These are phyloP conservation scores for Cryphonectria japonica DNA, from an alignment of 2,329 filamentous ascomycete species.

Conservation along the genomic window DNA sequence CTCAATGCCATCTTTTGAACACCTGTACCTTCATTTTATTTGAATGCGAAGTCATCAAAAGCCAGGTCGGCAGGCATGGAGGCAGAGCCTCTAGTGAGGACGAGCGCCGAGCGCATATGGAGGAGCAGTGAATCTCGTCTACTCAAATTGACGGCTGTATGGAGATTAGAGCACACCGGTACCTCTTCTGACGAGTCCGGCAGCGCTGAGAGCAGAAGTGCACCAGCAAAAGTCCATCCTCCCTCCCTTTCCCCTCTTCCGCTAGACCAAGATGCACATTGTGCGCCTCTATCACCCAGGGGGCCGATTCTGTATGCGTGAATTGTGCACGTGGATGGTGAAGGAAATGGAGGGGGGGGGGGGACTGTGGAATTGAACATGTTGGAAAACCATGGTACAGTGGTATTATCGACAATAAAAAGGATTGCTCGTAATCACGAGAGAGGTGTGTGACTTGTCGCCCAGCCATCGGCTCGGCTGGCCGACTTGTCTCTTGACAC, in stretches of 20 bases:
- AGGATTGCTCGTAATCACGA: neutral
- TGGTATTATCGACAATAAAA: neutral
- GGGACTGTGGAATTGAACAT: neutral
- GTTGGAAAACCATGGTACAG: neutral
- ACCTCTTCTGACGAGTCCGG: neutral
- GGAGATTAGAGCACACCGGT: neutral
- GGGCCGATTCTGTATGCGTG: neutral
- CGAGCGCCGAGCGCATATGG: neutral
- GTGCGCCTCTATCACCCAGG: neutral
- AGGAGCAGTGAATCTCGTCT: neutral
- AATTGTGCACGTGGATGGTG: neutral
- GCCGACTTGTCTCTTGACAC: neutral
- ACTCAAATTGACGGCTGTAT: neutral
- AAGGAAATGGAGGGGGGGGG: neutral
- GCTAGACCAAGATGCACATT: neutral
- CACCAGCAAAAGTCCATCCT: neutral
- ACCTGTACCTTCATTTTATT: neutral
- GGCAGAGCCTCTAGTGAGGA: neutral
- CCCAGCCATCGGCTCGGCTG: neutral
- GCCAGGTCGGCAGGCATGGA: neutral
- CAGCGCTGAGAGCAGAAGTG: neutral
- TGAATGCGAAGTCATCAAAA: neutral
- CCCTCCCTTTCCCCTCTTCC: too few species aligned
- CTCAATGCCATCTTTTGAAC: neutral
- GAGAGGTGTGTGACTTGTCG: neutral